Evolutionary conservation across 495 filamentous ascomycete genomes (phyloP).

Genomic region (Lichina pygmaea): DNA sequence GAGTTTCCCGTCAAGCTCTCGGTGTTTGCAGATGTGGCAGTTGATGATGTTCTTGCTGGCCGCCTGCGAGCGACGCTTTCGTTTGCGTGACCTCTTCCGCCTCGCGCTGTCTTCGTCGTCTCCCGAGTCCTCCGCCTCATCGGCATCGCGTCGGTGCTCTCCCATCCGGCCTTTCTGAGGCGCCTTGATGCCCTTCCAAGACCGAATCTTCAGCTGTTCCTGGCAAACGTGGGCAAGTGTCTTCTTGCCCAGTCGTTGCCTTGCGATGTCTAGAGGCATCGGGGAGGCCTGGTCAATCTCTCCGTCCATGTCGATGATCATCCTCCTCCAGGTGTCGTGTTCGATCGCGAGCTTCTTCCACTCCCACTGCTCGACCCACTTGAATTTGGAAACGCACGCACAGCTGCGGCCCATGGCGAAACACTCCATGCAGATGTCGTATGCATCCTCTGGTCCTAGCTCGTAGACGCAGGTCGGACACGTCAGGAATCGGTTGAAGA

Average conservation of each 20-base stretch:
- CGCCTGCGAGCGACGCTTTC: slow-evolving; percentile 10
- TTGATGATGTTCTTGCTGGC: slow-evolving; percentile 9
- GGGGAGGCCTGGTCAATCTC: slow-evolving; percentile 32
- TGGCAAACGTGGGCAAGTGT: slow-evolving; percentile 75
- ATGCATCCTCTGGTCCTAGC: slow-evolving; percentile 42
- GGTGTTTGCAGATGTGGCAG: slow-evolving; percentile 61
- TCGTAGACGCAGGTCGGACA: slow-evolving; percentile 43
- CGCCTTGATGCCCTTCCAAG: slow-evolving; percentile 28
- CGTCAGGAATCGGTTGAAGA: slow-evolving; percentile 90
- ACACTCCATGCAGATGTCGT: slow-evolving; percentile 94
- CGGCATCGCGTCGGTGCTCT: slow-evolving; percentile 5
- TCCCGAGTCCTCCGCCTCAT: slow-evolving; percentile 16
- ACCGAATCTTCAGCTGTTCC: slow-evolving; percentile 48
- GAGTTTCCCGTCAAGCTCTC: slow-evolving; percentile 56
- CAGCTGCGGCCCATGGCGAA: slow-evolving; percentile 86
- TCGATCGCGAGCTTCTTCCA: slow-evolving; percentile 55
- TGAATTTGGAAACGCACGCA: slow-evolving; percentile 52
- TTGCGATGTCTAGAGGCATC: slow-evolving; percentile 33
- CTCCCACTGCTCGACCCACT: slow-evolving; percentile 78
- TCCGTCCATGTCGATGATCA: slow-evolving; percentile 41
- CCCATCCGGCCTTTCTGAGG: slow-evolving; percentile 5
- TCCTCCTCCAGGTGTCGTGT: slow-evolving; percentile 56
- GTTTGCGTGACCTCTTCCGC: background rate
- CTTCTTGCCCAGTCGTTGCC: slow-evolving; percentile 34
- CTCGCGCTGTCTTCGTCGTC: background rate